Percentiles rank a stretch among this genome's conserved stretches.
Evolutionary conservation across 805 yeast genomes (phyloP).

Genomic region (Zygosaccharomyces siamensis): DNA sequence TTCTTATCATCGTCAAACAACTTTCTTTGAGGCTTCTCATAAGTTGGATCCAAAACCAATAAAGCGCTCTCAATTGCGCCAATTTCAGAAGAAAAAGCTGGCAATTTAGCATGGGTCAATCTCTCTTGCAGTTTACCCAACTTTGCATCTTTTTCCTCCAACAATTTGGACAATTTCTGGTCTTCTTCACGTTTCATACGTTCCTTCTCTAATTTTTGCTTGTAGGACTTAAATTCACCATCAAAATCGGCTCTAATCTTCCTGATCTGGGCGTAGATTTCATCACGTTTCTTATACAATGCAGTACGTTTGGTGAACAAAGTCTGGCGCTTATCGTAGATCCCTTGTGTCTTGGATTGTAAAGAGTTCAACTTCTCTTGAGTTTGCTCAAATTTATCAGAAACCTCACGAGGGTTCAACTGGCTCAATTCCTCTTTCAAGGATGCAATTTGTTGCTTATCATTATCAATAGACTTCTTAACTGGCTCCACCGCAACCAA

Average conservation of each 20-base stretch:
- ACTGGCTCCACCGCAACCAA: slow-evolving; percentile 66
- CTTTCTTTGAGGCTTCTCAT: slow-evolving; percentile 50
- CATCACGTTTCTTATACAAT: slow-evolving; percentile 63
- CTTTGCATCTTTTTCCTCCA: slow-evolving; percentile 47
- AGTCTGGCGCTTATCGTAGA: slow-evolving; percentile 60
- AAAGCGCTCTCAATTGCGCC: slow-evolving; percentile 68
- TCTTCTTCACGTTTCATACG: slow-evolving; percentile 61
- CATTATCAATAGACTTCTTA: slow-evolving; percentile 75
- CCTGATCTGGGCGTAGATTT: slow-evolving; percentile 59
- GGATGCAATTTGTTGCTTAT: slow-evolving; percentile 67
- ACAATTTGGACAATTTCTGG: slow-evolving; percentile 43
- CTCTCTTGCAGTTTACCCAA: slow-evolving; percentile 62
- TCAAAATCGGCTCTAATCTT: slow-evolving; percentile 69
- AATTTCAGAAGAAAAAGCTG: slow-evolving; percentile 82
- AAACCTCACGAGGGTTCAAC: slow-evolving; percentile 56
- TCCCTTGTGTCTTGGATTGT: slow-evolving; percentile 52
- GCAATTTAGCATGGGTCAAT: slow-evolving; percentile 66
- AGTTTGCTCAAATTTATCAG: slow-evolving; percentile 60
- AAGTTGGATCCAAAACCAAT: slow-evolving; percentile 70
- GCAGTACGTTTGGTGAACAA: slow-evolving; percentile 63
- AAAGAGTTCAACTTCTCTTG: slow-evolving; percentile 68
- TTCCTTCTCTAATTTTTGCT: slow-evolving; percentile 62
- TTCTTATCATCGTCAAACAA: slow-evolving; percentile 30
- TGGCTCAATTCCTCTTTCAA: slow-evolving; percentile 63
- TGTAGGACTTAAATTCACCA: slow-evolving; percentile 67